phyloP scores from a whole-genome alignment of 108 stramenopile genomes.

The Chaetoceros muelleri region DNA sequence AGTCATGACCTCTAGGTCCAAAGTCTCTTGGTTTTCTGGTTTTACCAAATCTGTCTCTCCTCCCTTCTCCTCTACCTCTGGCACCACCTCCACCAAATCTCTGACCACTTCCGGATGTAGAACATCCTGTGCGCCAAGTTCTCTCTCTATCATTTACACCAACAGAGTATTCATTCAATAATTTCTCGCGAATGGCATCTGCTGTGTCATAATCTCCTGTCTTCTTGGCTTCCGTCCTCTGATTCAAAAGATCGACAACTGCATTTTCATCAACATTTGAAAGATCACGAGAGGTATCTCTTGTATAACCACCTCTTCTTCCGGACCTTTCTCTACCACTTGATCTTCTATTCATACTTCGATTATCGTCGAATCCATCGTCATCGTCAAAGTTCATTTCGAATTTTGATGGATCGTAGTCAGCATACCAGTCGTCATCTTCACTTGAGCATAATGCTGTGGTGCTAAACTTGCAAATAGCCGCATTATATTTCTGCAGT shows the following conservation, averaged over 20 bases:
- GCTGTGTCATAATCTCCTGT: conserved; percentile 48
- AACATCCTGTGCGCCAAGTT: conserved; percentile 32
- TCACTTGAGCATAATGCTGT: no score
- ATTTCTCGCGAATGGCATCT: conserved; percentile 53
- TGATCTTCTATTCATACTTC: conserved; percentile 4
- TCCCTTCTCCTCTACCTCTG: conserved; percentile 7
- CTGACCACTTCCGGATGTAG: conserved; percentile 19
- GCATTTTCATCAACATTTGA: conserved; percentile 35
- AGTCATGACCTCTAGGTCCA: conserved; percentile 73
- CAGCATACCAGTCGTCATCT: conserved; percentile 31
- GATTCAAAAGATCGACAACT: conserved; percentile 32
- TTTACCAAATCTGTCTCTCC: conserved; percentile 8
- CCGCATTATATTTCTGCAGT: no score
- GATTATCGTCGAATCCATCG: neutral
- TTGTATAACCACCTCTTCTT: conserved; percentile 27
- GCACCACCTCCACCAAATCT: conserved; percentile 3
- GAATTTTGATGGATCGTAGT: conserved; percentile 26
- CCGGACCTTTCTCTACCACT: conserved; percentile 12
- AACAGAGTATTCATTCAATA: conserved; percentile 50
- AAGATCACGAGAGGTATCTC: conserved; percentile 35
- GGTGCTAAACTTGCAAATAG: no score
- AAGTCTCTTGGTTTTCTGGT: conserved; percentile 23
- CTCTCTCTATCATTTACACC: conserved; percentile 28
- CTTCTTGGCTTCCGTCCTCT: conserved; percentile 28
- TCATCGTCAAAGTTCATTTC: conserved; percentile 3